Evolutionary conservation across 257 asterid genomes (phyloP).

Genomic region (Anisodus tanguticus): DNA sequence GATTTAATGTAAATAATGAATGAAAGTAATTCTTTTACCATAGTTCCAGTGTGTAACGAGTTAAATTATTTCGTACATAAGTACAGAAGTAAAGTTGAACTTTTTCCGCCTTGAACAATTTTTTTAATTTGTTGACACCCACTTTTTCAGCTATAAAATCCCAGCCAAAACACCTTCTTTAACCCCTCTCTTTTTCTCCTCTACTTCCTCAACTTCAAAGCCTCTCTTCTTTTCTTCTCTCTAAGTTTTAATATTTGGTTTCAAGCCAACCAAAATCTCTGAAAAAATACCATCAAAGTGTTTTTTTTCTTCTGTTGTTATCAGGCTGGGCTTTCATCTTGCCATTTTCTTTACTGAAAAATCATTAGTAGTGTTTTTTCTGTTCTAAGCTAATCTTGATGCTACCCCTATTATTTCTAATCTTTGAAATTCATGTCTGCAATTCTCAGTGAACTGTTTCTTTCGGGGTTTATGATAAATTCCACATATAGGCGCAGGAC

Average conservation of each 20-base stretch:
- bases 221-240: neutral
- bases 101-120: neutral
- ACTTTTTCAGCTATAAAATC: slow-evolving; percentile 59
- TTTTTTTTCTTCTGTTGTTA: neutral
- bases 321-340: neutral
- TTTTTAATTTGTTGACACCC: neutral
- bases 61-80: neutral
- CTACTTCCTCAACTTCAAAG: slow-evolving; percentile 29
- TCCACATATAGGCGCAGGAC: slow-evolving; percentile 91
- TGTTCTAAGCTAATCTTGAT: slow-evolving; percentile 43
- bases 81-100: neutral
- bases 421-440: slow-evolving; percentile 85
- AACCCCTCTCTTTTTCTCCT: slow-evolving; percentile 47
- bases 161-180: slow-evolving; percentile 41
- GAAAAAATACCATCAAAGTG: neutral
- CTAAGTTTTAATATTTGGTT: neutral
- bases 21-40: no score
- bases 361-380: neutral
- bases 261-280: neutral
- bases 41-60: no score
- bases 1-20: no score
- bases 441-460: slow-evolving; percentile 83
- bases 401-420: slow-evolving; percentile 46
- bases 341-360: neutral
- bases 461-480: slow-evolving; percentile 90